Conservation (phyloP, 2,329 filamentous ascomycete genomes). For the Talaromyces pinophilus region DNA sequence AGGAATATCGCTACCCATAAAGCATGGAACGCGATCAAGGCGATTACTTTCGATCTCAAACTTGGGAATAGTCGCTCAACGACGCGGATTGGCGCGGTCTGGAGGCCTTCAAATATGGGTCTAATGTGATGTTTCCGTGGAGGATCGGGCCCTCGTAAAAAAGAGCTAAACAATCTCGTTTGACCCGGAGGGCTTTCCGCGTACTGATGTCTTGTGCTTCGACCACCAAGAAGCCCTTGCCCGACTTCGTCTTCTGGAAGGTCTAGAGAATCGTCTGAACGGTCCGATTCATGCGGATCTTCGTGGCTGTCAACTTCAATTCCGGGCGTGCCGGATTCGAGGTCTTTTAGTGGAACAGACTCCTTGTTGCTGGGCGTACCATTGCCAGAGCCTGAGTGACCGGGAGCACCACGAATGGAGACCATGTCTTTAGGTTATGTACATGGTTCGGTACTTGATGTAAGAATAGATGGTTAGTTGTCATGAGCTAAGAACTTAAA, state of each 20-base stretch:
- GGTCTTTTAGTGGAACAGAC: conserved; percentile 17
- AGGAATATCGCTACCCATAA: conserved; percentile 40
- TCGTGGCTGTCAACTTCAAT: conserved; percentile 15
- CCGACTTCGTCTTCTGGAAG: conserved; percentile 16
- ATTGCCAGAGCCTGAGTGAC: conserved; percentile 2
- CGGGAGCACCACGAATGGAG: background rate
- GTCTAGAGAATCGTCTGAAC: conserved; percentile 20
- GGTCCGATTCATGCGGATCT: conserved; percentile 1
- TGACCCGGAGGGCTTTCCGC: background rate
- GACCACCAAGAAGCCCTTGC: conserved; percentile 19
- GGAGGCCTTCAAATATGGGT: conserved; percentile 36
- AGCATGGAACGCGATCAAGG: conserved; percentile 32
- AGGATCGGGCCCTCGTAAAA: conserved; percentile 36
- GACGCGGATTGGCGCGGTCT: conserved; percentile 37
- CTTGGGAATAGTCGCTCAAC: conserved; percentile 35
- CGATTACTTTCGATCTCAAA: conserved; percentile 28
- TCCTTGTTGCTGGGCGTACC: background rate
- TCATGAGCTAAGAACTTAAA: background rate
- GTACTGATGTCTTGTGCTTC: background rate
- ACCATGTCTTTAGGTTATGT: conserved; percentile 7
- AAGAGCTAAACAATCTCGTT: conserved; percentile 21
- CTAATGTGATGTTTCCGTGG: conserved; percentile 38
- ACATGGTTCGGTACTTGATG: background rate
- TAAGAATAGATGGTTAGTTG: background rate
- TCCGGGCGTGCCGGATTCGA: conserved; percentile 21